Percentiles rank a stretch among this genome's conserved stretches.
These are phyloP conservation scores for Auricularia cornea DNA, from an alignment of 768 basidiomycete species.

Conservation along the genomic window DNA sequence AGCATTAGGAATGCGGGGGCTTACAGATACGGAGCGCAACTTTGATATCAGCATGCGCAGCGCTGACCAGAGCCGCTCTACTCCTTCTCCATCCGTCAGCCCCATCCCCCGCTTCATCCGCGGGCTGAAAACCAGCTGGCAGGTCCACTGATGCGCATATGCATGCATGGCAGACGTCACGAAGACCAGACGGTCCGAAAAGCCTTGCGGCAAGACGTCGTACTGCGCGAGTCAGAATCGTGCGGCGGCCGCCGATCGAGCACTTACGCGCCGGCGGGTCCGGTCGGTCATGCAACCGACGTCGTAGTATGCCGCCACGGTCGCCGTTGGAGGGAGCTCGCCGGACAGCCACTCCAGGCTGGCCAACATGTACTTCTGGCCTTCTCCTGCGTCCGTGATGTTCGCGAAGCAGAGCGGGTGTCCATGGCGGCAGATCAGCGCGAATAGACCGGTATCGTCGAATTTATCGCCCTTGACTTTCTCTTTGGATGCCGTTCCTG, in stretches of 20 bases:
- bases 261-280: not conserved
- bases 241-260: not conserved
- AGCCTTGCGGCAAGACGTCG: conserved; percentile 18
- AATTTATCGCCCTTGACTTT: conserved; percentile 12
- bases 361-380: not conserved
- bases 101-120: conserved; percentile 21
- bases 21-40: conserved; percentile 1
- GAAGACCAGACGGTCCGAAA: conserved; percentile 11
- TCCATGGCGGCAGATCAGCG: conserved; percentile 30
- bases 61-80: conserved; percentile 30
- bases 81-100: conserved; percentile 23
- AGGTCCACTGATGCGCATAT: conserved; percentile 8
- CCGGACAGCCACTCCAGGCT: not conserved
- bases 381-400: not conserved
- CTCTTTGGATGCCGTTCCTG: not conserved
- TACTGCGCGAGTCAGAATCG: conserved; percentile 2
- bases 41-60: conserved; percentile 26
- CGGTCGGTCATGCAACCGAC: not conserved
- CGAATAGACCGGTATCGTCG: conserved; percentile 30
- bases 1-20: not conserved
- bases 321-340: not conserved
- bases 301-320: not conserved
- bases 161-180: not conserved
- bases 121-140: conserved; percentile 13
- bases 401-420: conserved; percentile 17